A percentile compares a stretch with the other conserved stretches of the same genome.
phyloP scores from a whole-genome alignment of 2,329 filamentous ascomycete genomes.

The Aspergillus unguis region DNA sequence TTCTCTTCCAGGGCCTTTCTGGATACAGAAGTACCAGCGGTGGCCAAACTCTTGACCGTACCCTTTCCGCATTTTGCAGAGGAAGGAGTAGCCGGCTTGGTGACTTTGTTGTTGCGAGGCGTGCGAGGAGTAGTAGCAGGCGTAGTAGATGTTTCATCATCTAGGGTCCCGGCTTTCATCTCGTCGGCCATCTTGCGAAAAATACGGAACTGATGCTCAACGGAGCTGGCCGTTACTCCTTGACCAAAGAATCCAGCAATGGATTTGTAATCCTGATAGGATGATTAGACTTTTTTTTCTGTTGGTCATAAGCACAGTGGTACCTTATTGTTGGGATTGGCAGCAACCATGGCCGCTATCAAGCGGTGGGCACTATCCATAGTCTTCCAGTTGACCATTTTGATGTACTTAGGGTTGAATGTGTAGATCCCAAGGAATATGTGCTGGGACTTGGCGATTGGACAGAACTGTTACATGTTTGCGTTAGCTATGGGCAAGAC shows the following conservation, averaged over 20 bases:
- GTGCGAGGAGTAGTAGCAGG: neutral
- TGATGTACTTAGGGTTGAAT: neutral
- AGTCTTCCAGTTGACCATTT: constrained; percentile 33
- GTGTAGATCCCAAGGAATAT: no score
- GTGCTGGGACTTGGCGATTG: no score
- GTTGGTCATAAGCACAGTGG: neutral
- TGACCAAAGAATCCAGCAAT: constrained; percentile 47
- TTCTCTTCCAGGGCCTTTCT: no score
- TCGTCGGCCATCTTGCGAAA: constrained; percentile 41
- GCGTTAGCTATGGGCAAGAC: no score
- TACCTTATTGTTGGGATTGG: constrained; percentile 28
- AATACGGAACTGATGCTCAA: constrained; percentile 47
- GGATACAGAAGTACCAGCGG: no score
- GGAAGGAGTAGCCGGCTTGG: constrained; percentile 10
- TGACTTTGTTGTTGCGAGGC: neutral
- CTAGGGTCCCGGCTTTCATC: constrained; percentile 29
- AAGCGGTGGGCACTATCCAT: constrained; percentile 25
- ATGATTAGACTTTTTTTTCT: neutral
- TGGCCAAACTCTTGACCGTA: no score
- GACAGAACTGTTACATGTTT: neutral
- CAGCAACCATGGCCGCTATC: constrained; percentile 26
- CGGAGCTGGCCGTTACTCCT: constrained; percentile 47
- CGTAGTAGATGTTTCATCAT: neutral
- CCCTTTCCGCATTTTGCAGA: no score
- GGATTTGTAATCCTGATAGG: constrained; percentile 44